These are phyloP conservation scores for Pseudogymnoascus sp. DNA, from an alignment of 2,329 filamentous ascomycete species.

Conservation along the genomic window DNA sequence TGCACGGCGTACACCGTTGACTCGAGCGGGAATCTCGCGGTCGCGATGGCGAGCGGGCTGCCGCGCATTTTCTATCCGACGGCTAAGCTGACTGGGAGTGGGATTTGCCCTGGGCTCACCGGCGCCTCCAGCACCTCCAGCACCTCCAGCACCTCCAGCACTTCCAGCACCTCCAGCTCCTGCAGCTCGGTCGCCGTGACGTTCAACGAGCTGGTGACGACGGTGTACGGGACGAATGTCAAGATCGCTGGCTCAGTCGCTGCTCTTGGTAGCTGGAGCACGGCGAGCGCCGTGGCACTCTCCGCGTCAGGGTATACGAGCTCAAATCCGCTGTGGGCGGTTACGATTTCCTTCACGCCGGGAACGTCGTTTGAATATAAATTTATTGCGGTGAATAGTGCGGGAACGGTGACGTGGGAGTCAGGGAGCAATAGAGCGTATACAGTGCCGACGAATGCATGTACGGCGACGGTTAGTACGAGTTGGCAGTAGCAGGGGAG, in stretches of 20 bases:
- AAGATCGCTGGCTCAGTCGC: conserved; percentile 55
- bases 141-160: not conserved
- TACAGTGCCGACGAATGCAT: conserved; percentile 23
- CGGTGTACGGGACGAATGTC: conserved; percentile 55
- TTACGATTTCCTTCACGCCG: conserved; percentile 45
- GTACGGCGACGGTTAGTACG: conserved; percentile 18
- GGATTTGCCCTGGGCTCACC: conserved; percentile 26
- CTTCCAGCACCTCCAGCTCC: conserved; percentile 10
- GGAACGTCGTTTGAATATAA: conserved; percentile 59
- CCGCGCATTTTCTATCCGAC: conserved; percentile 37
- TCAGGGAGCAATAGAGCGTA: conserved; percentile 36
- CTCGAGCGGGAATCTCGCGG: conserved; percentile 35
- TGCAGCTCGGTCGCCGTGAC: conserved; percentile 47
- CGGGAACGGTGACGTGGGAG: conserved; percentile 58
- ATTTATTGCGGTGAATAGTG: conserved; percentile 53
- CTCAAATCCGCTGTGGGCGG: conserved; percentile 55
- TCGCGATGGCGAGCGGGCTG: conserved; percentile 36
- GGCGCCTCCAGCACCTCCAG: conserved; percentile 6
- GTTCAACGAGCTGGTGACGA: conserved; percentile 53
- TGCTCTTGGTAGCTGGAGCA: conserved; percentile 57
- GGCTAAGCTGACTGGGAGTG: conserved; percentile 29
- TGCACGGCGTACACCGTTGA: conserved; percentile 39
- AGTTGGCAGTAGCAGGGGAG: conserved; percentile 6
- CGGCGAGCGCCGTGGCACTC: conserved; percentile 46
- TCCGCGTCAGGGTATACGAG: conserved; percentile 52